These are phyloP conservation scores for Nakazawaea wickerhamii DNA, from an alignment of 805 yeast species.

Conservation along the genomic window DNA sequence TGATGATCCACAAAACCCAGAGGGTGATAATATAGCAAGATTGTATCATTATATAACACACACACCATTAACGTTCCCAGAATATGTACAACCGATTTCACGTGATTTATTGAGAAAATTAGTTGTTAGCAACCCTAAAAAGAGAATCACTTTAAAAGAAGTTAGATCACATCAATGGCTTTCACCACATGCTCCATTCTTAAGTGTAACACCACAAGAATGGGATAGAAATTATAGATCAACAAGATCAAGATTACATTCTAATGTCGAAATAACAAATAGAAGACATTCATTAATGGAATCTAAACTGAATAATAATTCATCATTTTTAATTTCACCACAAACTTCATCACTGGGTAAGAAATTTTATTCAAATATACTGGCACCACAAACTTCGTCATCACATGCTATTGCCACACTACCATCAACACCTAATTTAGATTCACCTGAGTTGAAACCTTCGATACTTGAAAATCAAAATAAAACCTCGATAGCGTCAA, in stretches of 20 bases:
- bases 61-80: conserved; percentile 93
- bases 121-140: conserved; percentile 77
- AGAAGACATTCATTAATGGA: conserved; percentile 40
- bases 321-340: conserved; percentile 30
- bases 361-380: conserved; percentile 44
- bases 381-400: conserved; percentile 67
- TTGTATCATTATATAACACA: conserved; percentile 87
- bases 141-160: conserved; percentile 61
- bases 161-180: conserved; percentile 86
- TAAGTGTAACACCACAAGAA: conserved; percentile 80
- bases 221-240: conserved; percentile 70
- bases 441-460: conserved; percentile 1
- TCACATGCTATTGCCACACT: conserved; percentile 51
- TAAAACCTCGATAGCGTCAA: conserved; percentile 51
- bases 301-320: conserved; percentile 17
- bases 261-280: conserved; percentile 17
- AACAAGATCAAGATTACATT: conserved; percentile 25
- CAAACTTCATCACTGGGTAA: conserved; percentile 30
- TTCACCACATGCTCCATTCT: conserved; percentile 72
- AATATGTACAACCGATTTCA: conserved; percentile 83
- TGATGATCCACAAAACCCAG: conserved; percentile 95
- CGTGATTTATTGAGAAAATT: conserved; percentile 85
- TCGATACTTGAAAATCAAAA: too few species aligned
- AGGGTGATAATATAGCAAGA: conserved; percentile 88
- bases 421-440: conserved; percentile 26